phyloP scores from a whole-genome alignment of 371 early-diverging fungal genomes.

The Choanephora cucurbitarum region DNA sequence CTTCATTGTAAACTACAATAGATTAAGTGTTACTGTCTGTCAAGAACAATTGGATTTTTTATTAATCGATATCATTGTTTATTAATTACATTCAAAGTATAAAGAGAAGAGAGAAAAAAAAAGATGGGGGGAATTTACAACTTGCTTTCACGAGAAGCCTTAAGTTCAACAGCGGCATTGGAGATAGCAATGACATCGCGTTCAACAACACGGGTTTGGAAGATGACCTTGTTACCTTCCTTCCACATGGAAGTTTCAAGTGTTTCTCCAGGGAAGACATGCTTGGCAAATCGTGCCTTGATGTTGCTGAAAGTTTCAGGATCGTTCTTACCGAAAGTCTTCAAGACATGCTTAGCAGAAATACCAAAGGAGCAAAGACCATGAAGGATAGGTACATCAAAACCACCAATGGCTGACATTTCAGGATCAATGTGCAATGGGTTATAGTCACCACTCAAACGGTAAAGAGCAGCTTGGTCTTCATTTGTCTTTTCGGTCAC shows the following conservation, averaged over 20 bases:
- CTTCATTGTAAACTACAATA: too few species aligned
- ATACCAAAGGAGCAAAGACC: constrained; percentile 93
- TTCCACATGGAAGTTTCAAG: constrained; percentile 95
- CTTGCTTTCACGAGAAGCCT: constrained; percentile 44
- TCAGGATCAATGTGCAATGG: constrained; percentile 95
- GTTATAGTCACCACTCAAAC: constrained; percentile 85
- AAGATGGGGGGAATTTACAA: constrained; percentile 38
- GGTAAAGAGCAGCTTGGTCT: constrained; percentile 95
- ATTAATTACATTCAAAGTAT: neutral
- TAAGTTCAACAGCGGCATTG: constrained; percentile 85
- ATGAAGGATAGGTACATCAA: constrained; percentile 95
- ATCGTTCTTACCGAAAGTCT: constrained; percentile 71
- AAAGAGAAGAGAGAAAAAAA: too few species aligned
- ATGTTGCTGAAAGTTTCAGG: constrained; percentile 76
- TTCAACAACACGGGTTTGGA: constrained; percentile 91
- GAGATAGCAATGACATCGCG: constrained; percentile 83
- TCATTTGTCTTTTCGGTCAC: constrained; percentile 83
- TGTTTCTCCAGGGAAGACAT: constrained; percentile 97
- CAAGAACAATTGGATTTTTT: too few species aligned
- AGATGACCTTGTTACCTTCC: constrained; percentile 85
- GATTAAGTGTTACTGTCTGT: too few species aligned
- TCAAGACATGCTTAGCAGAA: constrained; percentile 86
- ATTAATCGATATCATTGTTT: too few species aligned
- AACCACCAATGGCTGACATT: constrained; percentile 94
- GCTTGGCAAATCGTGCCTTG: constrained; percentile 89